phyloP scores from a whole-genome alignment of 1,284 basidiomycete species.

The Termitomyces sp. region DNA sequence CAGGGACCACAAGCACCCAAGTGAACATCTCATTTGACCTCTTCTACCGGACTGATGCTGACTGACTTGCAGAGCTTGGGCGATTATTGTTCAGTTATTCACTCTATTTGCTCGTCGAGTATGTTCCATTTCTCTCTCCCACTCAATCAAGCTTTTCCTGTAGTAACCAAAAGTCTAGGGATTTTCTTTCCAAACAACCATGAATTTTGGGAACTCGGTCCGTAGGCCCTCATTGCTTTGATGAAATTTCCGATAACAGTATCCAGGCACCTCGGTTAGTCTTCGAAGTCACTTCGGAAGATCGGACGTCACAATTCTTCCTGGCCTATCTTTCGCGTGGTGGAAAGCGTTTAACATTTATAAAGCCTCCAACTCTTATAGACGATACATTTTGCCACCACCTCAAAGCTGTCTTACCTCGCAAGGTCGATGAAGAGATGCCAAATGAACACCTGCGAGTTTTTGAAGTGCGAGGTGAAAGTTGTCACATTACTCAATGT shows the following conservation, averaged over 20 bases:
- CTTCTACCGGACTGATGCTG: constrained; percentile 10
- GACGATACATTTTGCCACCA: constrained; percentile 42
- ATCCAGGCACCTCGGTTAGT: constrained; percentile 53
- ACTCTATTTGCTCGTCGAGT: constrained; percentile 36
- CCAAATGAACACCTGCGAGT: constrained; percentile 46
- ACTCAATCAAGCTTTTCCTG: neutral
- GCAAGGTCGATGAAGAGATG: constrained; percentile 44
- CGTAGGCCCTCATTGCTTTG: constrained; percentile 18
- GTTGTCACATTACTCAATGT: neutral
- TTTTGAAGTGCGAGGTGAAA: constrained; percentile 41
- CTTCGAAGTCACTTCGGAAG: constrained; percentile 45
- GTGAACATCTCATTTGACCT: constrained; percentile 24
- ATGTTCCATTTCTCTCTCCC: constrained; percentile 12
- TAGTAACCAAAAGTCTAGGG: constrained; percentile 27
- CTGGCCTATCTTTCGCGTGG: constrained; percentile 53
- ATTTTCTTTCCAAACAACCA: constrained; percentile 53
- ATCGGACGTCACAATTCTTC: constrained; percentile 52
- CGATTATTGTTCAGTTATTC: constrained; percentile 30
- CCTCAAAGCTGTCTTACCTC: constrained; percentile 42
- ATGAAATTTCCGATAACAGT: neutral
- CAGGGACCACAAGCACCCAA: constrained; percentile 29
- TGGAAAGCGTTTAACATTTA: constrained; percentile 50
- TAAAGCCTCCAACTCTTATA: constrained; percentile 51
- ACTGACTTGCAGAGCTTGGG: constrained; percentile 26
- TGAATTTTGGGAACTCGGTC: constrained; percentile 51